A percentile compares a stretch with the other conserved stretches of the same genome.
Evolutionary conservation across 495 filamentous ascomycete species (phyloP).

Genomic region (Pseudomonodictys pantanalensis): DNA sequence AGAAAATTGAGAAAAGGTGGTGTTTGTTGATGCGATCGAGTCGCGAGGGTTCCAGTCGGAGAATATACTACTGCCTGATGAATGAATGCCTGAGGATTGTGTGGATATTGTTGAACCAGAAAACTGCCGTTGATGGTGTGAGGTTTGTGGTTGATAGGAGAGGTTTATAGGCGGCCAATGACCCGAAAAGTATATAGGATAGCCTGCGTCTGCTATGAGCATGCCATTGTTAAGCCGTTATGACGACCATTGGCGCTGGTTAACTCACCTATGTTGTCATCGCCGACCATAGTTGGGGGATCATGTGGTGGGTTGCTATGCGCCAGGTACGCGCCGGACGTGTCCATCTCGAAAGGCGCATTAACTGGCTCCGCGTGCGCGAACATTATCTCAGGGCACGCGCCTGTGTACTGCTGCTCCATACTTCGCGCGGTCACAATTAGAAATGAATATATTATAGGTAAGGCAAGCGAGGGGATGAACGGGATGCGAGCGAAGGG

Average conservation of each 20-base stretch:
- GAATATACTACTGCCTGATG: slow-evolving; percentile 11
- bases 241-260: background rate
- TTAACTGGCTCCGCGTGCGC: background rate
- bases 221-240: background rate
- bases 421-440: too few relatives aligned
- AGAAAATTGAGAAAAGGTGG: slow-evolving; percentile 1
- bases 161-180: background rate
- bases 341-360: background rate
- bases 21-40: slow-evolving; percentile 17
- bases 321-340: background rate
- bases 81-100: slow-evolving; percentile 2
- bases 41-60: background rate
- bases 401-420: background rate
- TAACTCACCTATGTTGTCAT: background rate
- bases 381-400: background rate
- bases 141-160: background rate
- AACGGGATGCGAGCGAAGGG: too few relatives aligned
- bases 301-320: background rate
- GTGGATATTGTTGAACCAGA: slow-evolving; percentile 6
- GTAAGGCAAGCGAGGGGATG: too few relatives aligned
- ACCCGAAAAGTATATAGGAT: background rate
- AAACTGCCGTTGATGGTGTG: background rate
- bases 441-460: too few relatives aligned
- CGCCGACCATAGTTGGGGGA: background rate
- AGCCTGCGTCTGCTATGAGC: background rate